These are phyloP conservation scores for Beauveria brongniartii DNA, from an alignment of 2,329 filamentous ascomycete genomes.

Conservation along the genomic window DNA sequence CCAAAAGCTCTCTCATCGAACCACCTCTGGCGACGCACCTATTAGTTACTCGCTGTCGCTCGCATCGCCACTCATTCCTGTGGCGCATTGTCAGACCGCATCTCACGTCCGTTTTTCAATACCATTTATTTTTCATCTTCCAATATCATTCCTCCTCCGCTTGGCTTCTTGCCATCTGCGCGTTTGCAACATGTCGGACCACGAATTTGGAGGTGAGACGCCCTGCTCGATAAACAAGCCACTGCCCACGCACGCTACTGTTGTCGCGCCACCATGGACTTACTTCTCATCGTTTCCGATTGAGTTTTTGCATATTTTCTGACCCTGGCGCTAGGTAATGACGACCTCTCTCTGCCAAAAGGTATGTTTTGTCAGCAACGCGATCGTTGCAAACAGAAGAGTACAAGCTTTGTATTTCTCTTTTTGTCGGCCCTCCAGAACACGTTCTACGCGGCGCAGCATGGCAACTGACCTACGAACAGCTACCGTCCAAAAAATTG, in stretches of 20 bases:
- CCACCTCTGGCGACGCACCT: background rate
- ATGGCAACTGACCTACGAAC: slow-evolving; percentile 19
- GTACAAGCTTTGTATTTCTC: background rate
- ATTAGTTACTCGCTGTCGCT: background rate
- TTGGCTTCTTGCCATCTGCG: background rate
- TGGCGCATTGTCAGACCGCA: background rate
- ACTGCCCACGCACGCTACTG: background rate
- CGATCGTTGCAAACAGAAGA: background rate
- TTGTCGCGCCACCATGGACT: background rate
- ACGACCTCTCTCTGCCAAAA: slow-evolving; percentile 58
- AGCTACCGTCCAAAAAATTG: slow-evolving; percentile 76
- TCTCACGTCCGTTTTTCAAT: background rate
- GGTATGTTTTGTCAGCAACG: slow-evolving; percentile 32
- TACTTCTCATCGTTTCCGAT: slow-evolving; percentile 10
- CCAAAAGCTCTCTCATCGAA: slow-evolving; percentile 1
- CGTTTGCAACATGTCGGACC: slow-evolving; percentile 48
- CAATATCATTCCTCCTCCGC: background rate
- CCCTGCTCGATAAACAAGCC: background rate
- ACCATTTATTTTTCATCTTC: background rate
- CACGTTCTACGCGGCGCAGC: background rate
- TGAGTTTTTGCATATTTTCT: slow-evolving; percentile 24
- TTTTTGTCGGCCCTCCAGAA: background rate
- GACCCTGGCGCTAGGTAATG: slow-evolving; percentile 38
- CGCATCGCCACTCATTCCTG: background rate
- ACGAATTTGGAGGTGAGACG: slow-evolving; percentile 55